A percentile compares a stretch with the other conserved stretches of the same genome.
These are phyloP conservation scores for Chamaecyparis obtusa DNA, from an alignment of 75 land plant species.

Conservation along the genomic window DNA sequence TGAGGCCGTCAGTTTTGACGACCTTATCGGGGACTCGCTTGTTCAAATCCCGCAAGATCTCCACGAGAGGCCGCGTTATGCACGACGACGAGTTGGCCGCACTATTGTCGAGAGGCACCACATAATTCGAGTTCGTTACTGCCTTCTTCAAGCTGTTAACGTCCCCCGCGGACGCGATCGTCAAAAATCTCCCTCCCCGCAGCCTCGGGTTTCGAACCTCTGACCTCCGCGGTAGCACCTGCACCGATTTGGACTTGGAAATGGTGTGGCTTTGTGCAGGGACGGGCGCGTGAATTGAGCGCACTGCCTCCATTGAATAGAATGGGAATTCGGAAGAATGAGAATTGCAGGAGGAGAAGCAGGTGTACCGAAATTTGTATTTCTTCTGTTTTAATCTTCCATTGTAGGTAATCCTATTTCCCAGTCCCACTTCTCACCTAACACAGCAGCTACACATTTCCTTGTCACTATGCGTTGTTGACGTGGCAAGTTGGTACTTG, in stretches of 20 bases:
- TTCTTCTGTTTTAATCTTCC: not conserved
- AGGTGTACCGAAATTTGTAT: not conserved
- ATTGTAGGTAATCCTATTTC: not conserved
- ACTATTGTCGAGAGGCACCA: constrained; percentile 74
- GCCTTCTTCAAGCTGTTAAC: not conserved
- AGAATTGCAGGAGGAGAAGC: not conserved
- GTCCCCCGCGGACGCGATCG: not conserved
- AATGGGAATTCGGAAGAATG: not conserved
- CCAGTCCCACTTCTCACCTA: not conserved
- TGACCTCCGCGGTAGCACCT: not conserved
- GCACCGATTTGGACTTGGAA: not conserved
- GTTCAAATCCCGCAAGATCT: constrained; percentile 94
- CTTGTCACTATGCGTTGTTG: not conserved
- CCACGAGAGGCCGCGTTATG: constrained; percentile 85
- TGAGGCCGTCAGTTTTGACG: constrained; percentile 37
- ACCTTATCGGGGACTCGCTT: constrained; percentile 94
- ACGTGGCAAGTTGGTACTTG: not conserved
- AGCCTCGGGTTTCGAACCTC: not conserved
- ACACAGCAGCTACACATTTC: not conserved
- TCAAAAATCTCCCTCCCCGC: not conserved
- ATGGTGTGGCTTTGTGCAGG: not conserved
- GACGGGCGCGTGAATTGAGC: not conserved
- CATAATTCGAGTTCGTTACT: constrained; percentile 66
- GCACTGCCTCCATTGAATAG: not conserved
- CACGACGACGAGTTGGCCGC: constrained; percentile 39